Conservation (phyloP, 768 basidiomycete species). For the Grammothele lineata region DNA sequence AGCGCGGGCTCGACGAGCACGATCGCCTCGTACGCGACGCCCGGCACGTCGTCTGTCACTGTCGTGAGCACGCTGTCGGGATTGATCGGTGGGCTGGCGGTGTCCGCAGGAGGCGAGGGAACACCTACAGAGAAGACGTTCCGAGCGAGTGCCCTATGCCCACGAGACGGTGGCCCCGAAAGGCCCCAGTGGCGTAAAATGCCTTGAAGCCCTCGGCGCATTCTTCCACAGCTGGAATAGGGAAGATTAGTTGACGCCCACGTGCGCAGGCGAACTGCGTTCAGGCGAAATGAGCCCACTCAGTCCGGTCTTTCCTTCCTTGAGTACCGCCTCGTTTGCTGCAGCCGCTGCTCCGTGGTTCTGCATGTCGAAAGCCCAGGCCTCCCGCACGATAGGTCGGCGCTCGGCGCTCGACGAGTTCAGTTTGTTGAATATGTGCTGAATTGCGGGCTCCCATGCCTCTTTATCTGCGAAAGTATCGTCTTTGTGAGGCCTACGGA, state of each 20-base stretch:
- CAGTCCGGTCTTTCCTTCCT: slow-evolving; percentile 16
- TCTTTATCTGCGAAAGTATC: slow-evolving; percentile 44
- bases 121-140: background rate
- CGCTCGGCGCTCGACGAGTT: slow-evolving; percentile 10
- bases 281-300: background rate
- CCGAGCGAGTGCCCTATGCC: slow-evolving; percentile 8
- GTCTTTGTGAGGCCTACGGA: background rate
- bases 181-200: background rate
- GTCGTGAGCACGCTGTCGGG: background rate
- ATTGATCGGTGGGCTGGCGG: too few species aligned
- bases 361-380: slow-evolving; percentile 50
- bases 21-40: slow-evolving; percentile 22
- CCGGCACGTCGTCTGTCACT: background rate
- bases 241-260: too few species aligned
- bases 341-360: slow-evolving; percentile 47
- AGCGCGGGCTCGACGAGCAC: slow-evolving; percentile 44
- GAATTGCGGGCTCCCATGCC: slow-evolving; percentile 48
- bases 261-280: too few species aligned
- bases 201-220: background rate
- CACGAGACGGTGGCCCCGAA: background rate
- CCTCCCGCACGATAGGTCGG: slow-evolving; percentile 42
- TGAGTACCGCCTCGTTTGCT: slow-evolving; percentile 34
- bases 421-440: slow-evolving; percentile 37
- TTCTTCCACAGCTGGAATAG: background rate
- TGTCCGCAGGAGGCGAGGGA: too few species aligned